Conservation (phyloP, 441 rosid species). For the Cnidoscolus chayamansa region DNA sequence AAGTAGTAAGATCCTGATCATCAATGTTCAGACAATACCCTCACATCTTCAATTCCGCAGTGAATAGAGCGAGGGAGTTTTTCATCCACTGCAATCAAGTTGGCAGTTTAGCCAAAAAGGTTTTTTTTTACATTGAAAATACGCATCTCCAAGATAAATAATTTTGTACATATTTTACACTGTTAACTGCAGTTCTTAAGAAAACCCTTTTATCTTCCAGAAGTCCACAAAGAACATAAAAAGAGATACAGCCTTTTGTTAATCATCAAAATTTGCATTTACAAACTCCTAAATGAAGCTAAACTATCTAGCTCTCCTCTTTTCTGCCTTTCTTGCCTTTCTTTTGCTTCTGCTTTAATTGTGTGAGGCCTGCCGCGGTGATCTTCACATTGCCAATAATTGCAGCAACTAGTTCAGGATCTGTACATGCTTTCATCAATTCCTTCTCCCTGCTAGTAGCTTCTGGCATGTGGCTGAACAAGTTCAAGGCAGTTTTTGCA, state of each 20-base stretch:
- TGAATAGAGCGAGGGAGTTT: too few relatives aligned
- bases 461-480: slow-evolving; percentile 81
- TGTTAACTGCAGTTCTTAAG: not conserved
- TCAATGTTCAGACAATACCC: too few relatives aligned
- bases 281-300: not conserved
- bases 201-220: not conserved
- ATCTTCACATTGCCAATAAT: slow-evolving; percentile 88
- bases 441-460: slow-evolving; percentile 84
- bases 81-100: not conserved
- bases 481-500: slow-evolving; percentile 86
- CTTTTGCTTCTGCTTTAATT: slow-evolving; percentile 94
- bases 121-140: too few relatives aligned
- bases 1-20: too few relatives aligned
- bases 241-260: not conserved
- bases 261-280: not conserved
- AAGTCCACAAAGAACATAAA: not conserved
- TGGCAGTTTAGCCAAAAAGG: not conserved
- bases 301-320: slow-evolving; percentile 26
- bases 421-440: slow-evolving; percentile 92
- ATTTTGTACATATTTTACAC: not conserved
- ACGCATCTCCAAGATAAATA: too few relatives aligned
- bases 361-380: slow-evolving; percentile 85
- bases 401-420: slow-evolving; percentile 87
- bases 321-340: slow-evolving; percentile 72
- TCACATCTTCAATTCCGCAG: too few relatives aligned